A percentile compares a stretch with the other conserved stretches of the same genome.
Evolutionary conservation across 2,329 filamentous ascomycete genomes (phyloP).

Genomic region (Sarocladiaceae sp.): DNA sequence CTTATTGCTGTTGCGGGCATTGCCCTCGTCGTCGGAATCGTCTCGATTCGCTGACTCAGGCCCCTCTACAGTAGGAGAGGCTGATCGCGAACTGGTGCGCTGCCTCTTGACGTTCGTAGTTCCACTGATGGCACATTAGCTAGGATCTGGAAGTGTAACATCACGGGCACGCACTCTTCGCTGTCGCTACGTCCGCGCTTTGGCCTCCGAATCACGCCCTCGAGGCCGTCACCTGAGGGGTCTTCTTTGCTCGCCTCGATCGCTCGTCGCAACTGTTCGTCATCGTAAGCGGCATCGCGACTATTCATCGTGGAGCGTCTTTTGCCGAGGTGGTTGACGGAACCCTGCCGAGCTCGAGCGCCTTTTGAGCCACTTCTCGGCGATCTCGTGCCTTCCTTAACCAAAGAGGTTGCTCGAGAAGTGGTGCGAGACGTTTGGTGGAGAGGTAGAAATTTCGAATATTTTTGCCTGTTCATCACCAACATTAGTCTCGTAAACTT

Average conservation of each 20-base stretch:
- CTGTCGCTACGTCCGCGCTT: conserved; percentile 89
- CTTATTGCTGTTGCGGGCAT: conserved; percentile 48
- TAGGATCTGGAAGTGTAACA: conserved; percentile 13
- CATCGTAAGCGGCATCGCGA: conserved; percentile 88
- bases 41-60: conserved; percentile 48
- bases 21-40: conserved; percentile 69
- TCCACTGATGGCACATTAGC: conserved; percentile 19
- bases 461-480: conserved; percentile 49
- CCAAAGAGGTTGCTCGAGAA: conserved; percentile 60
- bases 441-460: conserved; percentile 61
- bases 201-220: conserved; percentile 56
- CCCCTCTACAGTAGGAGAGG: conserved; percentile 46
- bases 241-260: conserved; percentile 95
- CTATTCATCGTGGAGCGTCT: conserved; percentile 97
- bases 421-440: conserved; percentile 51
- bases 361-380: conserved; percentile 52
- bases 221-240: conserved; percentile 43
- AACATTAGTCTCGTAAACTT: conserved; percentile 26
- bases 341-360: conserved; percentile 48
- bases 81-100: conserved; percentile 74
- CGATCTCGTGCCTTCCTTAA: conserved; percentile 56
- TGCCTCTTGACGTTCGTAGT: conserved; percentile 71
- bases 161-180: conserved; percentile 70
- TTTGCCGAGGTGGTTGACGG: conserved; percentile 61
- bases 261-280: conserved; percentile 81